Evolutionary conservation across 2,329 filamentous ascomycete species (phyloP), one percentile per base, ranked within the genome.

Genomic region (Dactylellina parvicollis): DNA sequence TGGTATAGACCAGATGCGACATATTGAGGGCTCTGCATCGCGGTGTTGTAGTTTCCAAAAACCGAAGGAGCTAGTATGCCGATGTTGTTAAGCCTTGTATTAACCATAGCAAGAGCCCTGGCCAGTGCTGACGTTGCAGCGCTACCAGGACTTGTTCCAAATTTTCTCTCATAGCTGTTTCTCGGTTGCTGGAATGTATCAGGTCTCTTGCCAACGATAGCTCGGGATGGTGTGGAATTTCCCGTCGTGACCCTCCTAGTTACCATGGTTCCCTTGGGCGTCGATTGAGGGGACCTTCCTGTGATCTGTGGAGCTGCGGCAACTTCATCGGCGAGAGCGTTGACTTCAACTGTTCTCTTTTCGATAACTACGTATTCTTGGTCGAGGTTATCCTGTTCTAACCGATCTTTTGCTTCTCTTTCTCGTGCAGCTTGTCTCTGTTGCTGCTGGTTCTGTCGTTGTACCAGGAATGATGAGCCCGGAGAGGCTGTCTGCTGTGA

Each of bases 321-420:
- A 79, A 99, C 84, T 81, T 98, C 94, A 80, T 99, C 95, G 20
- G 95, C 95, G 78, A 99, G 90, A 1, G 95, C 95, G 80, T 99
- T 98, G 55, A 99, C 94, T 80, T 98, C 94, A 9, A 99, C 93
- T 18, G 92, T 90, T 76, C 90, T 89, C 83, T 97, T 96, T 82
- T 99, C 95, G 10, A 99, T 92, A 24, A 98, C 85, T 18, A 99
- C 94, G 78, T 98, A 99, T 76, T 98, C 95, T 76, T 94, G 88
- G 79, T 96, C 93, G 77, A 96, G 90, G 47, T 85, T 85, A 75
- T 90, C 88, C 40, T 84, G 84, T 54, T 87, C 79, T 84, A 87
- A 89, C 70, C 88, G 87, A 75, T 90, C 89, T 65, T 70, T 65
- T 10, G 62, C 28, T 34, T 75, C 67, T 20, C 57, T 59, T 46